Evolutionary conservation across 2,329 filamentous ascomycete species (phyloP), one percentile per base, ranked within the genome.

Genomic region (Phyllosticta citriasiana): DNA sequence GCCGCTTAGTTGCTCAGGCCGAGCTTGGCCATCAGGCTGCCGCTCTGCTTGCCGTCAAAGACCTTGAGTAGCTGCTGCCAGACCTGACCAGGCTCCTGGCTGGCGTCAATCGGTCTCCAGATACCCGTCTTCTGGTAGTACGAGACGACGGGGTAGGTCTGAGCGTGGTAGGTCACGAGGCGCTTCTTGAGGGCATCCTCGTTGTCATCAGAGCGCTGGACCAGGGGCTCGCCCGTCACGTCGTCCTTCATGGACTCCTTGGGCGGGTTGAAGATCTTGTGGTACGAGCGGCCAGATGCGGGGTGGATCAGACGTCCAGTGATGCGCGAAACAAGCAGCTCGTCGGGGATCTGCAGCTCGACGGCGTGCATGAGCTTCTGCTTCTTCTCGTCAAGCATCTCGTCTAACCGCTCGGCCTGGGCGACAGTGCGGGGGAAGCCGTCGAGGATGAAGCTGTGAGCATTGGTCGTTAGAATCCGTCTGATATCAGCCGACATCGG

Each of bases 81-180:
- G 64, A 99, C 94, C 76, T 92, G 87, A 55, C 90, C 89, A 22
- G 94, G 94, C 79, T 96, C 88, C 81, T 99, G 91, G 80, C 89
- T 95, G 66, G 94, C 94, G 75, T 99, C 94, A 70, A 99, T 85
- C 65, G 88, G 88, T 77, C 88, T 88, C 94, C 94, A 99, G 81
- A 99, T 97, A 68, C 92, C 92, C 57, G 89, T 96, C 79, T 91
- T 91, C 80, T 95, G 89, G 85, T 99, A 99, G 83, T 99, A 99
- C 63, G 86, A 83, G 65, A 96, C 92, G 57, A 99, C 94, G 22
- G 94, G 94, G 53, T 85, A 79, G 35, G 94, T 99, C 84, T 99
- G 94, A 67, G 85, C 81, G 80, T 99, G 94, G 79, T 99, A 99
- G 63, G 93, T 97, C 51, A 81, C 81, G 63, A 99, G 83, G 65